Evolutionary conservation across 768 basidiomycete genomes (phyloP).

Genomic region (Mycena galericulata): DNA sequence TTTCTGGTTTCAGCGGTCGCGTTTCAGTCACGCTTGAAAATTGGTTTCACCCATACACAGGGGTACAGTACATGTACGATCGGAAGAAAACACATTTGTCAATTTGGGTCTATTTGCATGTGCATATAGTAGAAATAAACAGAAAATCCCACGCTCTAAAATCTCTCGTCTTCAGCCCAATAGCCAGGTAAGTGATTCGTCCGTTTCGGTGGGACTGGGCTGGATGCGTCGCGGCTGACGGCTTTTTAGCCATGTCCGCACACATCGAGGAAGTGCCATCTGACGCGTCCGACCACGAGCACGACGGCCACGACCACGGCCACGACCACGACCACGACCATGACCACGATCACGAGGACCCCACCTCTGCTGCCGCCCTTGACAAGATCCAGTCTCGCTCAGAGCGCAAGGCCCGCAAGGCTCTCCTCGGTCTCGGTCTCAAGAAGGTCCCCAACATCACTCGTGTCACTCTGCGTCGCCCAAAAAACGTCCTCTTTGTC

Average conservation of each 20-base stretch:
- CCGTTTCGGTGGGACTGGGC: not conserved
- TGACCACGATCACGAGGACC: conserved; percentile 82
- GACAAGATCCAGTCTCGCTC: conserved; percentile 96
- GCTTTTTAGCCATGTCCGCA: conserved; percentile 71
- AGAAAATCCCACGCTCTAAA: too few species aligned
- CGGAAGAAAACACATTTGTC: too few species aligned
- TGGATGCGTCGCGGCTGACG: conserved; percentile 16
- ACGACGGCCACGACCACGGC: conserved; percentile 60
- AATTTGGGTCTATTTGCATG: too few species aligned
- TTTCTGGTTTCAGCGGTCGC: too few species aligned
- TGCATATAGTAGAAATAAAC: too few species aligned
- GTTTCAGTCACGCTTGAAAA: too few species aligned
- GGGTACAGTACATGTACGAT: too few species aligned
- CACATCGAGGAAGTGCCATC: conserved; percentile 87
- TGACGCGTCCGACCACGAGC: conserved; percentile 81
- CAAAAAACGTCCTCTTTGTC: conserved; percentile 97
- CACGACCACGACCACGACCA: conserved; percentile 66
- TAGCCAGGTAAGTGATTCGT: not conserved
- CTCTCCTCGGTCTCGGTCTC: conserved; percentile 89
- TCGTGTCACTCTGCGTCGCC: conserved; percentile 92
- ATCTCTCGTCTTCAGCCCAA: too few species aligned
- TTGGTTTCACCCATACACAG: too few species aligned
- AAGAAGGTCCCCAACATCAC: conserved; percentile 95
- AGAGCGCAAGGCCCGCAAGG: conserved; percentile 96
- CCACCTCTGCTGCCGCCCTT: conserved; percentile 84